Percentiles rank a stretch among this genome's conserved stretches.
Evolutionary conservation across 345 rosid species (phyloP).

Genomic region (Schrenkiella parvula): DNA sequence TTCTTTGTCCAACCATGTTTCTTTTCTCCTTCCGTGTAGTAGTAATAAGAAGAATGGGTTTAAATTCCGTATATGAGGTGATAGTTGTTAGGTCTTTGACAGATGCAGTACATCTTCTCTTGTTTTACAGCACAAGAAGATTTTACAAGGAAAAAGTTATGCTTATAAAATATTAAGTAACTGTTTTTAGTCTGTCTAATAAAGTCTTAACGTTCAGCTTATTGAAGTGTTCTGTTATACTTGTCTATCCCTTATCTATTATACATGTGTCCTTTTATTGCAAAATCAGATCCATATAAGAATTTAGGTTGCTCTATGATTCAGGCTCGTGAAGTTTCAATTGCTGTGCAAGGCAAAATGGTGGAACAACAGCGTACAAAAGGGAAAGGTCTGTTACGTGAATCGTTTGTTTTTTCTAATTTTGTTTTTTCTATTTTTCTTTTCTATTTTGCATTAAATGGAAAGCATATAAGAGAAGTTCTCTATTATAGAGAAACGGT

Average conservation of each 20-base stretch:
- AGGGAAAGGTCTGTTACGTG: constrained; percentile 65
- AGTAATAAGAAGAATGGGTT: constrained; percentile 2
- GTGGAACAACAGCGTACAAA: constrained; percentile 93
- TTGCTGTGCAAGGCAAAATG: constrained; percentile 78
- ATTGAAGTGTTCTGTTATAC: constrained; percentile 2
- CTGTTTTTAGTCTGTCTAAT: neutral
- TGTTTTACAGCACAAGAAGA: constrained; percentile 7
- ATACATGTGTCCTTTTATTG: neutral
- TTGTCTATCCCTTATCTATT: neutral
- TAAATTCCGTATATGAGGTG: neutral
- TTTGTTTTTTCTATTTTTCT: neutral
- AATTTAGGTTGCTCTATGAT: constrained; percentile 2
- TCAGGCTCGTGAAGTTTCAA: constrained; percentile 96
- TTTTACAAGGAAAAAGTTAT: neutral
- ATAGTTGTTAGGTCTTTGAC: constrained; percentile 1
- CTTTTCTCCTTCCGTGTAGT: neutral
- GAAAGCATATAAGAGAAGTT: neutral
- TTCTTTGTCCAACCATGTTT: neutral
- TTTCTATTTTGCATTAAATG: neutral
- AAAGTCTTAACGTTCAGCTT: neutral
- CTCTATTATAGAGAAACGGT: neutral
- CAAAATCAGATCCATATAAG: neutral
- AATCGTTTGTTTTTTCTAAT: neutral
- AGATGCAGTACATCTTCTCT: neutral
- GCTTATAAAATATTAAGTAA: constrained; percentile 1